Conservation (phyloP, 495 filamentous ascomycete genomes). For the Neurospora sp. region DNA sequence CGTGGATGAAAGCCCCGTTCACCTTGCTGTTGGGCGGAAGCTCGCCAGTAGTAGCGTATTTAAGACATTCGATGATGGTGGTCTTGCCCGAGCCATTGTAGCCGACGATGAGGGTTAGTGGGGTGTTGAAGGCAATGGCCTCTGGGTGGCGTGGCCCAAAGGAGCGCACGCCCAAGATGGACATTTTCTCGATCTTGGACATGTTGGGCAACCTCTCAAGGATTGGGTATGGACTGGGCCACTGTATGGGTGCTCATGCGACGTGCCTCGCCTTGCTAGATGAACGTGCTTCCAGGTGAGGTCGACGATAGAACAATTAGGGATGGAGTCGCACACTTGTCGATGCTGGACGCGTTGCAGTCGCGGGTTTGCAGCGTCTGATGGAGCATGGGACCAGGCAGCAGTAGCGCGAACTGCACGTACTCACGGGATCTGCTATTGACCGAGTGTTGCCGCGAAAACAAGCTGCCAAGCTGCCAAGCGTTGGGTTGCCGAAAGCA, state of each 20-base stretch:
- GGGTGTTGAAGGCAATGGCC: slow-evolving; percentile 81
- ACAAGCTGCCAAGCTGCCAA: not conserved
- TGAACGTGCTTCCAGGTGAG: not conserved
- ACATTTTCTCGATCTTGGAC: slow-evolving; percentile 81
- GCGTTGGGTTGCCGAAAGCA: not conserved
- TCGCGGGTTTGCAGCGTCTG: not conserved
- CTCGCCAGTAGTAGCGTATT: slow-evolving; percentile 93
- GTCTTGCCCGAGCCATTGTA: slow-evolving; percentile 98
- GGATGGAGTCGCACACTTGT: not conserved
- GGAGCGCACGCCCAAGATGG: slow-evolving; percentile 80
- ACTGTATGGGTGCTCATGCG: not conserved
- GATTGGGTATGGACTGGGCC: not conserved
- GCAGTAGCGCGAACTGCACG: not conserved
- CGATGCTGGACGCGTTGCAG: not conserved
- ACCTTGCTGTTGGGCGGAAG: slow-evolving; percentile 84
- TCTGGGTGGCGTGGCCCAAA: slow-evolving; percentile 70
- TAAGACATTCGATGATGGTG: slow-evolving; percentile 97
- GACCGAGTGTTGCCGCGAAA: not conserved
- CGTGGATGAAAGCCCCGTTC: slow-evolving; percentile 88
- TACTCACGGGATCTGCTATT: not conserved
- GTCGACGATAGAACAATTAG: not conserved
- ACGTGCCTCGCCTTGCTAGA: not conserved
- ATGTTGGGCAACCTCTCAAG: slow-evolving; percentile 17
- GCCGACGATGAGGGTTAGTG: slow-evolving; percentile 90
- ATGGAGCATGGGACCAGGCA: not conserved